Percentiles rank a stretch among this genome's conserved stretches.
phyloP scores from a whole-genome alignment of 164 flowering plant species.

The grape (Vitis vinifera) region DNA sequence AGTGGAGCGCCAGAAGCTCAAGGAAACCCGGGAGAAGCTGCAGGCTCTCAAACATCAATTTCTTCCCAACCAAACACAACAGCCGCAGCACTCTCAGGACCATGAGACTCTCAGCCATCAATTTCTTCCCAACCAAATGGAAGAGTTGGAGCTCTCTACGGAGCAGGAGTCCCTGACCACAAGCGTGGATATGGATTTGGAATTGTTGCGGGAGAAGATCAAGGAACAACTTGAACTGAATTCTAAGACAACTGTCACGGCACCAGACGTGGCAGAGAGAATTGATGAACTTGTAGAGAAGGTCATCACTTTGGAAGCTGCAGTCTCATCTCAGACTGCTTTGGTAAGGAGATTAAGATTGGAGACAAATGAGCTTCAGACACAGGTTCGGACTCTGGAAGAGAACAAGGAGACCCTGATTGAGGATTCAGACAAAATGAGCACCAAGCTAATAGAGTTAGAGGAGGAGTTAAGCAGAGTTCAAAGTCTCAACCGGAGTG shows the following conservation, averaged over 20 bases:
- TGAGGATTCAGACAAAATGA: conserved; percentile 35
- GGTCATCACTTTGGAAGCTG: conserved; percentile 47
- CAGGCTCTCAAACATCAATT: conserved; percentile 31
- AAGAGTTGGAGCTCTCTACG: too few relatives aligned
- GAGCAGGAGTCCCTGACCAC: too few relatives aligned
- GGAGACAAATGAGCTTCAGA: conserved; percentile 38
- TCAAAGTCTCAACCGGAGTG: conserved; percentile 35
- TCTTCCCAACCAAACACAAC: conserved; percentile 5
- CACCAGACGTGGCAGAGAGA: conserved; percentile 49
- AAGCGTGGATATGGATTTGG: conserved; percentile 8
- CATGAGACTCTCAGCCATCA: not conserved
- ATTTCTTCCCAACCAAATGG: too few relatives aligned
- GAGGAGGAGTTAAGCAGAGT: conserved; percentile 52
- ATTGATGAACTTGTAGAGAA: conserved; percentile 60
- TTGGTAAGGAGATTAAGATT: conserved; percentile 33
- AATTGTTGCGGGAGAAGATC: conserved; percentile 24
- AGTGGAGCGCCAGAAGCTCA: conserved; percentile 43
- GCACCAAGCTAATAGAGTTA: conserved; percentile 37
- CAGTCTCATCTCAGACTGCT: conserved; percentile 41
- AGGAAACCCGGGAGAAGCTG: conserved; percentile 47
- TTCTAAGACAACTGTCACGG: conserved; percentile 23
- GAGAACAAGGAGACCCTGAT: conserved; percentile 32
- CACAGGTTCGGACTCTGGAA: conserved; percentile 32
- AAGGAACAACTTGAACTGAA: conserved; percentile 28
- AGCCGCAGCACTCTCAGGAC: conserved; percentile 11